phyloP scores from a whole-genome alignment of 371 early-diverging fungal genomes.

The Rhizomucor miehei region DNA sequence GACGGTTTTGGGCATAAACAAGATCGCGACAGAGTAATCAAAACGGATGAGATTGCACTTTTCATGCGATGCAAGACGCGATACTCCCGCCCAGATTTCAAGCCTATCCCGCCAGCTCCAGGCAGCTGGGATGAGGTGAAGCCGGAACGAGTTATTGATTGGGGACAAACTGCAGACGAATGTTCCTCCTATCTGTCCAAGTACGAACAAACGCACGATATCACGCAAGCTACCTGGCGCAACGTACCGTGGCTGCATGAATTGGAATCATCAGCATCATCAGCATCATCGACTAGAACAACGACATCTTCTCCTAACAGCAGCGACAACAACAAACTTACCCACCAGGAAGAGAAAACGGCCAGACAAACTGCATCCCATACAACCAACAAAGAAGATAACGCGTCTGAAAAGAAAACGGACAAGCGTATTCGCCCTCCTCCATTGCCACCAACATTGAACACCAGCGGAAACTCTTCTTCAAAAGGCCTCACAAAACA shows the following conservation, averaged over 20 bases:
- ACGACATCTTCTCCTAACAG: background rate
- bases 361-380: background rate
- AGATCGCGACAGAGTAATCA: conserved; percentile 6
- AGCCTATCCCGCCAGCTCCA: conserved; percentile 21
- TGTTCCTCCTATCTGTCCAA: conserved; percentile 15
- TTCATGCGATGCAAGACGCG: conserved; percentile 27
- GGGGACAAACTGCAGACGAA: conserved; percentile 19
- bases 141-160: conserved; percentile 22
- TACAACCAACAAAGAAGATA: background rate
- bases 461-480: no score
- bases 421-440: no score
- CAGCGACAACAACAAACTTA: background rate
- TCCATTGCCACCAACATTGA: no score
- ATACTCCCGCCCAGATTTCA: conserved; percentile 12
- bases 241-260: conserved; percentile 10
- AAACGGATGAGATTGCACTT: conserved; percentile 23
- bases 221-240: conserved; percentile 3
- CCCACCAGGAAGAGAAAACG: background rate
- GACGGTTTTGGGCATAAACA: conserved; percentile 1
- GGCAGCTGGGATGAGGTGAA: conserved; percentile 27
- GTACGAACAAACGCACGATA: background rate
- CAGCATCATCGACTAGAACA: background rate
- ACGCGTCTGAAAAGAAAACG: no score
- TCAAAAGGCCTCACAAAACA: no score
- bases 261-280: background rate